Evolutionary conservation across 2,329 filamentous ascomycete species (phyloP).

Genomic region (Ciborinia camelliae): DNA sequence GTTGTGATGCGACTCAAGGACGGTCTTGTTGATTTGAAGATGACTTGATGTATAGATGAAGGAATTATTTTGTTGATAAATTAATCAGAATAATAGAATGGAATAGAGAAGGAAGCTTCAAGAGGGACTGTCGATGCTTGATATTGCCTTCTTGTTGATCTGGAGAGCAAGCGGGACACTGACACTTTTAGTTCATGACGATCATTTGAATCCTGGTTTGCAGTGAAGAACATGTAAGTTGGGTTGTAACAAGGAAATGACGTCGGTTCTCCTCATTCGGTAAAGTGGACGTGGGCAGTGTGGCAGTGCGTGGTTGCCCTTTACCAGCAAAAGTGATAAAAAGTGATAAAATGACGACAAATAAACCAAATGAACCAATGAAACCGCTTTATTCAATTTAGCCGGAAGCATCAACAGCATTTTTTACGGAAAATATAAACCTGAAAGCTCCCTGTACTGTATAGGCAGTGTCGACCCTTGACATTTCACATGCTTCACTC

Average conservation of each 20-base stretch:
- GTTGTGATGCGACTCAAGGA: not conserved
- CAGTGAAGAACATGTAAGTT: not conserved
- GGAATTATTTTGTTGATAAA: not conserved
- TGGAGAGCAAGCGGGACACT: slow-evolving; percentile 7
- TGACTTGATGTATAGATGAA: not conserved
- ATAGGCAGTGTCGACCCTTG: too few species aligned
- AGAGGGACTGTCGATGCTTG: not conserved
- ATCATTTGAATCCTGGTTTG: slow-evolving; percentile 1
- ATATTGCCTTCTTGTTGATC: slow-evolving; percentile 9
- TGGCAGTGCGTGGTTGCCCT: not conserved
- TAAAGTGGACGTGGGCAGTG: too few species aligned
- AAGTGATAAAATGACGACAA: not conserved
- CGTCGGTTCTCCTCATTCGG: not conserved
- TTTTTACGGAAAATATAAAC: not conserved
- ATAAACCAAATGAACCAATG: not conserved
- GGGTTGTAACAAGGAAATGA: slow-evolving; percentile 12
- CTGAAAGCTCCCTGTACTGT: not conserved
- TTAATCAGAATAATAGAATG: not conserved
- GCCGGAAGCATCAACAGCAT: not conserved
- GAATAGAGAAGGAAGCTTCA: not conserved
- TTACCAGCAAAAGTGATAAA: not conserved
- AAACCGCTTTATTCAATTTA: not conserved
- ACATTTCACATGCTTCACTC: too few species aligned
- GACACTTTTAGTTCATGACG: not conserved
- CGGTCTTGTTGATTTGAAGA: not conserved